Percentiles rank a stretch among this genome's conserved stretches.
These are phyloP conservation scores for Erythrophleum ivorense DNA, from an alignment of 331 rosid species.

Conservation along the genomic window DNA sequence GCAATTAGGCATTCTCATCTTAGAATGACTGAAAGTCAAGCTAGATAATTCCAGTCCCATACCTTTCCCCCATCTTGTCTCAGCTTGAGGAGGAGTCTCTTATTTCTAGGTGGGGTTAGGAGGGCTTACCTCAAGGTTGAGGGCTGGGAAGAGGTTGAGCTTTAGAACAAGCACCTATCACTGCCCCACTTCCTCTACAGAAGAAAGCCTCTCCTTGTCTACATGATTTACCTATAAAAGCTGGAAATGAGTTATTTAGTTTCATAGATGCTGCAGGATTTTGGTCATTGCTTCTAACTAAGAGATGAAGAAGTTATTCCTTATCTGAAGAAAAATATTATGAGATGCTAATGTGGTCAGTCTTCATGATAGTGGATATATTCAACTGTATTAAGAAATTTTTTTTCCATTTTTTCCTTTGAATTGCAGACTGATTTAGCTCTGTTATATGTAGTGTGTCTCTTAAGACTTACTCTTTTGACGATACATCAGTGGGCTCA, in stretches of 20 bases:
- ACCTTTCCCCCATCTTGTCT: not conserved
- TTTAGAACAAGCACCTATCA: not conserved
- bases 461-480: conserved; percentile 85
- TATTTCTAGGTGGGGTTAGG: not conserved
- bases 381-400: not conserved
- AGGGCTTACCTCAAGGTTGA: not conserved
- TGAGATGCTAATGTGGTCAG: not conserved
- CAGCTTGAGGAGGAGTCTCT: not conserved
- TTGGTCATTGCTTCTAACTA: not conserved
- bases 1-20: not conserved
- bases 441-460: conserved; percentile 68
- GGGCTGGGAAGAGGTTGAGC: not conserved
- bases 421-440: conserved; percentile 24
- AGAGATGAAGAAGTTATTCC: not conserved
- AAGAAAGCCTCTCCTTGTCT: not conserved
- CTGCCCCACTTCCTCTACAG: not conserved
- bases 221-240: too few species aligned
- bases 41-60: conserved; percentile 15
- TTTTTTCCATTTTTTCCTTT: not conserved
- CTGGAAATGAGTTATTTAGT: too few species aligned
- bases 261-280: too few species aligned
- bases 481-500: conserved; percentile 91
- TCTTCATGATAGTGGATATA: conserved; percentile 24
- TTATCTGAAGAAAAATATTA: not conserved
- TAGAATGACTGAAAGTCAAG: not conserved